Evolutionary conservation across 192 early-diverging fungal species (phyloP).

Genomic region (Backusella sp.): DNA sequence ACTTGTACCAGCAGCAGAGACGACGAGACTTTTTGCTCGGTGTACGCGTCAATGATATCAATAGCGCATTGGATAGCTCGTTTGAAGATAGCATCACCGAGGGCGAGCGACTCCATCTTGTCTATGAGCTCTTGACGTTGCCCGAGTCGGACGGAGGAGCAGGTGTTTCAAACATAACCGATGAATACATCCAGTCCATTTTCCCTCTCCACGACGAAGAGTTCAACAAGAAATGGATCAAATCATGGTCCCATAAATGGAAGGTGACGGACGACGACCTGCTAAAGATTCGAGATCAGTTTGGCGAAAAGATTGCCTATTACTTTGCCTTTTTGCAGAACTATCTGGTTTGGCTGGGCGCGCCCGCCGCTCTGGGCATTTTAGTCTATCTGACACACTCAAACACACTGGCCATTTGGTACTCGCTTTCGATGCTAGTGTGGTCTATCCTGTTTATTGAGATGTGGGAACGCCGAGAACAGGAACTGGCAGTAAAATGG

Average conservation of each 20-base stretch:
- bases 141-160: slow-evolving; percentile 60
- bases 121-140: slow-evolving; percentile 62
- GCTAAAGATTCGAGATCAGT: slow-evolving; percentile 71
- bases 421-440: slow-evolving; percentile 60
- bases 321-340: slow-evolving; percentile 96
- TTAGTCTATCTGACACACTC: slow-evolving; percentile 52
- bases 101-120: slow-evolving; percentile 58
- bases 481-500: slow-evolving; percentile 75
- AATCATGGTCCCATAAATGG: slow-evolving; percentile 81
- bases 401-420: slow-evolving; percentile 61
- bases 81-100: slow-evolving; percentile 30
- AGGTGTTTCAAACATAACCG: slow-evolving; percentile 48
- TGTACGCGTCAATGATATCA: slow-evolving; percentile 44
- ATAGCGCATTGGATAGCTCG: slow-evolving; percentile 15
- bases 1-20: background rate
- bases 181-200: slow-evolving; percentile 64
- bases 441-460: slow-evolving; percentile 76
- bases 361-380: slow-evolving; percentile 66
- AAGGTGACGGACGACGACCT: slow-evolving; percentile 71
- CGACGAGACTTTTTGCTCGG: slow-evolving; percentile 75
- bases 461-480: slow-evolving; percentile 79
- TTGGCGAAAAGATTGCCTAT: slow-evolving; percentile 90
- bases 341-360: slow-evolving; percentile 75
- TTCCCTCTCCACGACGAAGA: slow-evolving; percentile 77
- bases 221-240: slow-evolving; percentile 83